Evolutionary conservation across 495 filamentous ascomycete species (phyloP), one percentile per base, ranked within the genome.

Genomic region (Bathelium albidoporum): DNA sequence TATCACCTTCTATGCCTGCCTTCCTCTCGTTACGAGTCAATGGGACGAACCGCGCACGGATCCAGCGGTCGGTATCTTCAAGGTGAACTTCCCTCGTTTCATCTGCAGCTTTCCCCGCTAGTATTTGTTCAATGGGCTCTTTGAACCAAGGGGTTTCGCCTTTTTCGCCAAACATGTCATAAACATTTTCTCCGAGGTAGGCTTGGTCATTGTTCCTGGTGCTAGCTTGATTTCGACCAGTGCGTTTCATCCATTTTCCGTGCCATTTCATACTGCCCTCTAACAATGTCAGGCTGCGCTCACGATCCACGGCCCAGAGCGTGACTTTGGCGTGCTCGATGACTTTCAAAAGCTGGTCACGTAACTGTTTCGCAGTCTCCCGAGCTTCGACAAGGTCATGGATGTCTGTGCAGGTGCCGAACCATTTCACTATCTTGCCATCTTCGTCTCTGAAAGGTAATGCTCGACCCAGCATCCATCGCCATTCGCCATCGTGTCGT

Each of bases 401-500:
- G 29, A 88, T 84, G 58, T 89, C 84, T 10, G 84, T 87, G 68
- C 82, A 85, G n/a, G 84, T 77, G 66, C 86, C 87, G 67, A 87
- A 88, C 87, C 87, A 90, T 71, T 87, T 87, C 61, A 86, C 74
- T 45, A 90, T 88, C 32, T 75, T 73, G 0, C 83, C 83, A 76
- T 86, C 59, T 78, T 78, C 60, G 66, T 88, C 82, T 59, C 75
- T 75, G 61, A 89, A 71, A 0, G 87, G 87, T 36, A 86, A 60
- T 0, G 85, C 87, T 43, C 82, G 78, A 34, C 83, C 84, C 3
- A 89, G 74, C 80, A 90, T 89, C 87, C 86, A 89, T 45, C 85
- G 75, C 81, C 81, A 89, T 45, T 84, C 82, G 2, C 85, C 86
- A 58, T 83, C 78, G 43, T 80, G 78, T 44, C 78, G 82, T 55